These are phyloP conservation scores for Plasmodium chabaudi DNA, from an alignment of 169 alveolate genomes.

Conservation along the genomic window DNA sequence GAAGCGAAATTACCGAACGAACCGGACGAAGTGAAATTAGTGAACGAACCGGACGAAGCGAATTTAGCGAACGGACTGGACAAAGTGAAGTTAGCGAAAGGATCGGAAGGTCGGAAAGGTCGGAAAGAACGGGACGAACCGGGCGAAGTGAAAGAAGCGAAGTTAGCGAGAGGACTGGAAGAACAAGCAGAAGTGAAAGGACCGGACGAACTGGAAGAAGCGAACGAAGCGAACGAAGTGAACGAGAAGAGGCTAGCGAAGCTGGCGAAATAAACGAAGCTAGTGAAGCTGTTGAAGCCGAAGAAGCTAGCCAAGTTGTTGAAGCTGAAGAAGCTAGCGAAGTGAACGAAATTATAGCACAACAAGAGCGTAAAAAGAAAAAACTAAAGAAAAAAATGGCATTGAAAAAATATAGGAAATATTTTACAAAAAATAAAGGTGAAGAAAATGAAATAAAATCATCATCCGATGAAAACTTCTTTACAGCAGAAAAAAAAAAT, in stretches of 20 bases:
- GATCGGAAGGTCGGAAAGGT: too few species aligned
- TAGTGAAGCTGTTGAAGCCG: neutral
- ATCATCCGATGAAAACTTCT: slow-evolving; percentile 33
- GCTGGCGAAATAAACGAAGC: neutral
- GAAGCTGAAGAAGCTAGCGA: neutral
- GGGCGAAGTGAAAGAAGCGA: too few species aligned
- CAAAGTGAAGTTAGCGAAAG: too few species aligned
- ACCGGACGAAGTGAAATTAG: too few species aligned
- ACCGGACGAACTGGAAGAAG: too few species aligned
- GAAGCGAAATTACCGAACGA: too few species aligned
- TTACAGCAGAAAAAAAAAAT: slow-evolving; percentile 33
- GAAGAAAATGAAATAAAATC: neutral
- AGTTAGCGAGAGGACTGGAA: too few species aligned
- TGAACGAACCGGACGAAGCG: too few species aligned
- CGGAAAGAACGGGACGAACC: neutral
- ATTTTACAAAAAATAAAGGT: slow-evolving; percentile 1
- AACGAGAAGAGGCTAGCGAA: neutral
- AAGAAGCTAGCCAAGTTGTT: neutral
- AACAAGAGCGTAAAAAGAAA: neutral
- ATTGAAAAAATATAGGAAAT: slow-evolving; percentile 9
- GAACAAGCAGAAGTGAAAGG: neutral
- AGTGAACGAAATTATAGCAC: neutral
- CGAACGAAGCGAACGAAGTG: too few species aligned
- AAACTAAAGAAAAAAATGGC: slow-evolving; percentile 3
- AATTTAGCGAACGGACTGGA: too few species aligned